A percentile compares a stretch with the other conserved stretches of the same genome.
phyloP scores from a whole-genome alignment of 768 basidiomycete species.

The Serendipita sp. region DNA sequence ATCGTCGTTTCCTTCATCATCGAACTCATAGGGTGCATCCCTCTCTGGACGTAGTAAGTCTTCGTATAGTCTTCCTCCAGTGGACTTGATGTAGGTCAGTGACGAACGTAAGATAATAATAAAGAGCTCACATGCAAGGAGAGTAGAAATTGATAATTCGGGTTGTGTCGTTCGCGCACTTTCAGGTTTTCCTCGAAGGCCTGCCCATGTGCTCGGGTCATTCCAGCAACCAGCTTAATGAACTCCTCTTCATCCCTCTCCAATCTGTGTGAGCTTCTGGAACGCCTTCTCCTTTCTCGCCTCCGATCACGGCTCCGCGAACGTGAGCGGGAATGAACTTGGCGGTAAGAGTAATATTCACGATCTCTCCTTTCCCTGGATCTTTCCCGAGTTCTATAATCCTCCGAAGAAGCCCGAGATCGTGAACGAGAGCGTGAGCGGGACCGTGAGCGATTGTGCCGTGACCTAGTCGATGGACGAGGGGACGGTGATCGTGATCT shows the following conservation, averaged over 20 bases:
- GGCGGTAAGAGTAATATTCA: slow-evolving; percentile 17
- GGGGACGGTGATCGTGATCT: slow-evolving; percentile 28
- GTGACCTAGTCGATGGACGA: slow-evolving; percentile 15
- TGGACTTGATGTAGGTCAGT: slow-evolving; percentile 17
- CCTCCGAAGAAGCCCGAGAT: slow-evolving; percentile 19
- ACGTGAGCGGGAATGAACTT: not conserved
- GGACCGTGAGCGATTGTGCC: slow-evolving; percentile 24
- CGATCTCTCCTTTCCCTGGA: slow-evolving; percentile 10
- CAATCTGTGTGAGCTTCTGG: not conserved
- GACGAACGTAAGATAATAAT: not conserved
- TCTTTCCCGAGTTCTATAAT: slow-evolving; percentile 10
- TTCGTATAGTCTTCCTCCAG: slow-evolving; percentile 26
- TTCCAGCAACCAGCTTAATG: slow-evolving; percentile 76
- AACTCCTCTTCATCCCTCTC: slow-evolving; percentile 65
- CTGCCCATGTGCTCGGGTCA: slow-evolving; percentile 59
- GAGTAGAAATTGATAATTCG: slow-evolving; percentile 65
- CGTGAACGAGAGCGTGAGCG: slow-evolving; percentile 27
- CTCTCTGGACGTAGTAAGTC: slow-evolving; percentile 23
- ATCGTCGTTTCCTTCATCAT: slow-evolving; percentile 38
- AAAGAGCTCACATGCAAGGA: not conserved
- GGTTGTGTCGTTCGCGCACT: slow-evolving; percentile 64
- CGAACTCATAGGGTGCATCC: slow-evolving; percentile 43
- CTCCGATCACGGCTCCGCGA: not conserved
- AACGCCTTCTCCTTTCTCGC: not conserved
- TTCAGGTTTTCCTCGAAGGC: slow-evolving; percentile 61